These are phyloP conservation scores for Coniochaeta pulveracea DNA, from an alignment of 2,329 filamentous ascomycete genomes.

Conservation along the genomic window DNA sequence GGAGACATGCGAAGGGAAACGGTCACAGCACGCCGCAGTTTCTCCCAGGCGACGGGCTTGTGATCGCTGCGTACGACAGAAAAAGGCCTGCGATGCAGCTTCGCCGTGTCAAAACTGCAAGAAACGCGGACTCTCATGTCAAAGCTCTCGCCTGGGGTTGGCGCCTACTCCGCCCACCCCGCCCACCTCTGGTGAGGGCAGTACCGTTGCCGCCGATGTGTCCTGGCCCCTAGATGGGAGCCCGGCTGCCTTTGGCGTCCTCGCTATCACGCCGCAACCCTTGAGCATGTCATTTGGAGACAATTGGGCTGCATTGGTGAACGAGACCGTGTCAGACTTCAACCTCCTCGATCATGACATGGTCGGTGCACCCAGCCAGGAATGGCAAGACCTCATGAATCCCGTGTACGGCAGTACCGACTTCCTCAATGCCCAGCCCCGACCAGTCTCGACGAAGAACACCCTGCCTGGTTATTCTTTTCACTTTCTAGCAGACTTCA, in stretches of 20 bases:
- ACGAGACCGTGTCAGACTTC: not conserved
- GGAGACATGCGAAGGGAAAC: conserved; percentile 17
- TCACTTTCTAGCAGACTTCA: conserved; percentile 22
- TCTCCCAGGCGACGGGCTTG: conserved; percentile 18
- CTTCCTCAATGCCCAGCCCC: too few species aligned
- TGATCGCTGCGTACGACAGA: conserved; percentile 21
- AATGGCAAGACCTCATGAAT: not conserved
- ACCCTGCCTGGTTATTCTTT: conserved; percentile 11
- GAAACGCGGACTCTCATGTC: conserved; percentile 13
- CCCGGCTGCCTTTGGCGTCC: not conserved
- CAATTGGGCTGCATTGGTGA: not conserved
- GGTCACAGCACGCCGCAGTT: conserved; percentile 2
- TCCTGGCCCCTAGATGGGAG: not conserved
- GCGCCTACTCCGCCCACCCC: not conserved
- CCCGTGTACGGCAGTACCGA: too few species aligned
- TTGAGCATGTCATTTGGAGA: not conserved
- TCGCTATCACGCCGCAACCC: not conserved
- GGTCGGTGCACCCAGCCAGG: not conserved
- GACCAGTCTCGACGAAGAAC: too few species aligned
- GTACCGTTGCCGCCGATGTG: not conserved
- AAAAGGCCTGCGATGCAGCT: conserved; percentile 20
- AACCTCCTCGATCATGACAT: not conserved
- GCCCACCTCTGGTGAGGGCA: not conserved
- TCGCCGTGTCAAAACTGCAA: conserved; percentile 19
- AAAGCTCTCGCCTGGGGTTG: conserved; percentile 7